Percentiles rank a stretch among this genome's conserved stretches.
These are phyloP conservation scores for Nakaseomyces delphensis DNA, from an alignment of 1,139 yeast species.

Conservation along the genomic window DNA sequence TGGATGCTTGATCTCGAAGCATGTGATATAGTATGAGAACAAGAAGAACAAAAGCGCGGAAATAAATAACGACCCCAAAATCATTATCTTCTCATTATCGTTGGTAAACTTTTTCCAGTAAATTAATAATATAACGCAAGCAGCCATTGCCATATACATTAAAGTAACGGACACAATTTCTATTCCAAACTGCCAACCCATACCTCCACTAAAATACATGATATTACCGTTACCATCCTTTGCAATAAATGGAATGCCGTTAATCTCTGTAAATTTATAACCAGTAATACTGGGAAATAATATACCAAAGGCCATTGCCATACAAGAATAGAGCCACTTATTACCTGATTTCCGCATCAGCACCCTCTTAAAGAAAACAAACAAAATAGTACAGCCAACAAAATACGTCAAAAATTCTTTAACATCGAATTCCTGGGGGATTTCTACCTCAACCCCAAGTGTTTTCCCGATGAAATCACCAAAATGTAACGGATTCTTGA, in stretches of 20 bases:
- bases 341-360: conserved; percentile 32
- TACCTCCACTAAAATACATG: conserved; percentile 54
- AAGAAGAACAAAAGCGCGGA: conserved; percentile 29
- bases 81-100: conserved; percentile 13
- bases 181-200: conserved; percentile 58
- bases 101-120: conserved; percentile 20
- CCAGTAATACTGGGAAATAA: conserved; percentile 49
- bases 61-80: conserved; percentile 18
- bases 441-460: conserved; percentile 37
- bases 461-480: conserved; percentile 46
- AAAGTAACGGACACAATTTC: conserved; percentile 48
- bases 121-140: conserved; percentile 35
- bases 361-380: conserved; percentile 44
- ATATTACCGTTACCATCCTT: conserved; percentile 39
- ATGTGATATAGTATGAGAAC: conserved; percentile 32
- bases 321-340: conserved; percentile 33
- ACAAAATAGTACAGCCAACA: conserved; percentile 37
- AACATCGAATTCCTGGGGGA: conserved; percentile 38
- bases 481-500: conserved; percentile 35
- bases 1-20: conserved; percentile 35
- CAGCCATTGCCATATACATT: conserved; percentile 41
- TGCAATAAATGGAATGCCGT: conserved; percentile 56
- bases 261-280: conserved; percentile 51
- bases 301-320: conserved; percentile 35
- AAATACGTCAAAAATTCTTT: conserved; percentile 42